Evolutionary conservation across 2,329 filamentous ascomycete species (phyloP), one percentile per base, ranked within the genome.

Genomic region (Xylariaceae sp.): DNA sequence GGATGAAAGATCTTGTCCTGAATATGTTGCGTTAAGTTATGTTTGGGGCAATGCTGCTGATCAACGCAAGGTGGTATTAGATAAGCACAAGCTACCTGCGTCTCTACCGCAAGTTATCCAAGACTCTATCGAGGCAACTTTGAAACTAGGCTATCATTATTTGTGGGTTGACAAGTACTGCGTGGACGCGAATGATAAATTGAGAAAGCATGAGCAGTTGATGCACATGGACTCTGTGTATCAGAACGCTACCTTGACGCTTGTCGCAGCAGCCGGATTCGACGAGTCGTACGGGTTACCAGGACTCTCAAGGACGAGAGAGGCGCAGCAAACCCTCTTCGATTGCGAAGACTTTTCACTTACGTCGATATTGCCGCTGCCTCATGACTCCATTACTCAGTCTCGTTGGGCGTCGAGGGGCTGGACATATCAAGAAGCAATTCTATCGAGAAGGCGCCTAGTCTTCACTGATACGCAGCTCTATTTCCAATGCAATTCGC

Each of bases 361-460:
- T 10, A 47, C 30, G 14, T 54, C 51, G 6, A 52, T 42, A 2
- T 33, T 56, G 2, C 47, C 51, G 1, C 39, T 47, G 17, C 45
- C 49, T n/a, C 35, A 45, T 10, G 10, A 11, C 31, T 47, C 44
- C 3, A 54, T 58, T 30, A 6, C 4, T 1, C 44, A 51, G 11
- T 57, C 55, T 10, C 47, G 15, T 9, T 58, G 65, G 55, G 32
- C 48, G 14, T 51, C 48, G 6, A 40, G 57, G 15, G 68, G 58
- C 6, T 70, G 67, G 68, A 70, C 66, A 4, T 66, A 62, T 49
- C 66, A 70, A 53, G 68, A 71, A 52, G 62, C 46, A 6, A 32
- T 66, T 2, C 53, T 68, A 3, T 62, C 62, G 11, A 36, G 48
- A 3, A 59, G 65, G 11, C 53, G 61, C 14, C 53, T 69, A 7